phyloP scores from a whole-genome alignment of 306 rosid species.

The Cicer chorassanicum region DNA sequence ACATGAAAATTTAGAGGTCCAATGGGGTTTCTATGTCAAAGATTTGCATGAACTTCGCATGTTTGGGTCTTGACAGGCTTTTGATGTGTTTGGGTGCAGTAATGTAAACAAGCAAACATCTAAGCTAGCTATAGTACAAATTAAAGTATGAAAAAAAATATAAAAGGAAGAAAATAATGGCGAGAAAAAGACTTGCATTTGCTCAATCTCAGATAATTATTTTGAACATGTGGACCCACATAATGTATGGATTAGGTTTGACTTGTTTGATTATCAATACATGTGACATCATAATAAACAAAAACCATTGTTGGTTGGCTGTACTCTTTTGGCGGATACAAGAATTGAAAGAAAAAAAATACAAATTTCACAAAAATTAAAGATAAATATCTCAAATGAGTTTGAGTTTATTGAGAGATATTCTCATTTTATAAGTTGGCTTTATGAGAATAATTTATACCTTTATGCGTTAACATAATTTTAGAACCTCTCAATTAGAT shows the following conservation, averaged over 20 bases:
- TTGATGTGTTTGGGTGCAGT: constrained; percentile 42
- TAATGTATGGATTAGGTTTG: constrained; percentile 54
- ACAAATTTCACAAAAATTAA: no score
- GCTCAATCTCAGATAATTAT: constrained; percentile 48
- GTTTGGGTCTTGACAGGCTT: constrained; percentile 35
- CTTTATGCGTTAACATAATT: no score
- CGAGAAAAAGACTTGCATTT: constrained; percentile 47
- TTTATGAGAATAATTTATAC: no score
- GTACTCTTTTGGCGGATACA: constrained; percentile 11
- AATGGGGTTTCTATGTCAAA: constrained; percentile 46
- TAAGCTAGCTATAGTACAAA: constrained; percentile 46
- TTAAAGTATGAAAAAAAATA: constrained; percentile 13
- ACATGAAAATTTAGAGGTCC: constrained; percentile 45
- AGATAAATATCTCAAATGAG: no score
- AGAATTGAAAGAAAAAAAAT: no score
- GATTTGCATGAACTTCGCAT: constrained; percentile 48
- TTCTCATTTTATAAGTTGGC: no score
- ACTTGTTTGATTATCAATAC: constrained; percentile 44
- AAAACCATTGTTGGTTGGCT: constrained; percentile 52
- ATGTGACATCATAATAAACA: constrained; percentile 57
- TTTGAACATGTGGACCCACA: constrained; percentile 47
- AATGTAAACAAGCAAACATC: constrained; percentile 27
- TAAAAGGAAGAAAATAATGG: constrained; percentile 11
- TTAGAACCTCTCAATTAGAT: no score
- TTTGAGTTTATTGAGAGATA: no score